These are phyloP conservation scores for Metarhizium guizhouense DNA, from an alignment of 2,329 filamentous ascomycete species.

Conservation along the genomic window DNA sequence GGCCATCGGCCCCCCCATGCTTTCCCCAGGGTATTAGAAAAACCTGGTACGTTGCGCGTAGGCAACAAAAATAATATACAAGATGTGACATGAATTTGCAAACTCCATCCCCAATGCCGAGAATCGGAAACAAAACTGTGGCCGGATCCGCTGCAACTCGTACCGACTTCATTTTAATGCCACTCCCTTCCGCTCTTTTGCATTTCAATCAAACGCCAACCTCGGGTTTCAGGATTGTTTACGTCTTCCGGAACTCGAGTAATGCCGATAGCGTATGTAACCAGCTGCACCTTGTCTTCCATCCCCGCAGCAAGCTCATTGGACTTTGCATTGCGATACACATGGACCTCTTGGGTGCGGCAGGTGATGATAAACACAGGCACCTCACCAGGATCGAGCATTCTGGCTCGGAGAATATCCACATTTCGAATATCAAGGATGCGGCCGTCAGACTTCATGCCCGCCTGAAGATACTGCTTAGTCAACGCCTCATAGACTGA, in stretches of 20 bases:
- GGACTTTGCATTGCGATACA: conserved; percentile 88
- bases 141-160: not conserved
- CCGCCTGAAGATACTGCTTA: conserved; percentile 89
- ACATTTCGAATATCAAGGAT: conserved; percentile 94
- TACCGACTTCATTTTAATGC: conserved; percentile 35
- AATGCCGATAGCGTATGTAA: conserved; percentile 95
- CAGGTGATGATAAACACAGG: conserved; percentile 97
- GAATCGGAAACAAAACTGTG: not conserved
- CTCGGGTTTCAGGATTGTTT: conserved; percentile 90
- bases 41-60: conserved; percentile 11
- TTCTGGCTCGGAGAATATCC: conserved; percentile 72
- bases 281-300: conserved; percentile 97
- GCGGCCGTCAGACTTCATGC: conserved; percentile 87
- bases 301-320: conserved; percentile 87
- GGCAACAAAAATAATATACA: conserved; percentile 5
- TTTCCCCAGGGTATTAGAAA: conserved; percentile 10
- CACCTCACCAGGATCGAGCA: conserved; percentile 77
- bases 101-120: not conserved
- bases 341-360: conserved; percentile 93
- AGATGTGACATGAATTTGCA: not conserved
- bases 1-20: conserved; percentile 1
- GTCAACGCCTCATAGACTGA: conserved; percentile 95
- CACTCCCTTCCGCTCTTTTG: conserved; percentile 96
- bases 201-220: conserved; percentile 96
- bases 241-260: conserved; percentile 92